A percentile compares a stretch with the other conserved stretches of the same genome.
These are phyloP conservation scores for Melocanna baccifera DNA, from an alignment of 176 grass and related monocot genomes.

Conservation along the genomic window DNA sequence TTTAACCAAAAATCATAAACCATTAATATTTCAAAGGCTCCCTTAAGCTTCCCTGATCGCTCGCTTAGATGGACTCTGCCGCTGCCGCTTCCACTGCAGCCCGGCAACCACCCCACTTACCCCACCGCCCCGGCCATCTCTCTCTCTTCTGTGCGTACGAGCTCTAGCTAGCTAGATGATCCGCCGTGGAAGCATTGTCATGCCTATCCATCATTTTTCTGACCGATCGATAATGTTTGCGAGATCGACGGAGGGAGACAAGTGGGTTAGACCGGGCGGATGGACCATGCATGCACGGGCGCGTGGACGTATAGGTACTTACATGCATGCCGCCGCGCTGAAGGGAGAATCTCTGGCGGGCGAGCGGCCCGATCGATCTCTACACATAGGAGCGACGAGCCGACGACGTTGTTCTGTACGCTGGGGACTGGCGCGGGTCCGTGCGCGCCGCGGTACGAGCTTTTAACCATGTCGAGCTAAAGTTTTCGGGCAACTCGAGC, in stretches of 20 bases:
- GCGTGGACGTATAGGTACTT: no score
- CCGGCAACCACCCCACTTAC: not conserved
- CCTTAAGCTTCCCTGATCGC: not conserved
- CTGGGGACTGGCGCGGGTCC: not conserved
- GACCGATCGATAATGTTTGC: not conserved
- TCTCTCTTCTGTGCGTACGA: not conserved
- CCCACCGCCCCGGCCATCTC: not conserved
- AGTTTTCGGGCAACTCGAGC: not conserved
- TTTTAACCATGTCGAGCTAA: conserved; percentile 28
- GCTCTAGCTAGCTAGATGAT: not conserved
- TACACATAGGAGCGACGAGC: not conserved
- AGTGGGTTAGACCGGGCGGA: no score
- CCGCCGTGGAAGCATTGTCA: not conserved
- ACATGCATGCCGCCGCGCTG: not conserved
- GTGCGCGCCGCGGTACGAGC: not conserved
- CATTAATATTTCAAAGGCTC: no score
- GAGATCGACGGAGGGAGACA: no score
- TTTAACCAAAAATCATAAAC: no score
- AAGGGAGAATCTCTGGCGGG: not conserved
- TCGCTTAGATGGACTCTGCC: not conserved
- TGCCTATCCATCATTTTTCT: not conserved
- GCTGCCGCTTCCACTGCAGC: not conserved
- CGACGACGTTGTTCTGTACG: not conserved
- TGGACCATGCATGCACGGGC: not conserved
- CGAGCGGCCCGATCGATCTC: not conserved